Conservation (phyloP, 108 stramenopile genomes). For the Epipyxis sp. region DNA sequence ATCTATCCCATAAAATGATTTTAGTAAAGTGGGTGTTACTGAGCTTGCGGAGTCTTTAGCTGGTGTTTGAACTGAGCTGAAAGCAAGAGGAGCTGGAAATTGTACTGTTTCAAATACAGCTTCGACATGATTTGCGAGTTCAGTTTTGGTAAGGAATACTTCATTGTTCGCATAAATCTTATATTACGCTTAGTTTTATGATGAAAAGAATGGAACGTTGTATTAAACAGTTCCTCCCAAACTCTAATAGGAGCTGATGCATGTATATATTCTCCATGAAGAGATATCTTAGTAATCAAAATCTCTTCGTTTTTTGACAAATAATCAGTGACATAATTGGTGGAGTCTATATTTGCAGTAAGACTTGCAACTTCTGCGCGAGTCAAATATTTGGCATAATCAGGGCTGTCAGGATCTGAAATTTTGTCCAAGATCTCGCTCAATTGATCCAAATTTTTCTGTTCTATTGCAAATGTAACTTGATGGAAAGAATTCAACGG, state of each 20-base stretch:
- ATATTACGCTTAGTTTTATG: neutral
- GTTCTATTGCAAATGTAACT: neutral
- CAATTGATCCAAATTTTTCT: neutral
- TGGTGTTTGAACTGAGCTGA: neutral
- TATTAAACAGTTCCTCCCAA: neutral
- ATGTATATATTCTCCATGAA: neutral
- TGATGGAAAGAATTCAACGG: too few relatives aligned
- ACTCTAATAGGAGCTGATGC: neutral
- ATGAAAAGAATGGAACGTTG: neutral
- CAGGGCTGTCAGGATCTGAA: neutral
- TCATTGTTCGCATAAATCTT: neutral
- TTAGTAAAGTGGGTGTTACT: neutral
- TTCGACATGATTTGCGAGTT: neutral
- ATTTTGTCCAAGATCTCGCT: neutral
- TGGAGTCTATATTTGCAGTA: neutral
- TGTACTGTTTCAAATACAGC: neutral
- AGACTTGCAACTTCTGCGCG: neutral
- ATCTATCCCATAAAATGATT: neutral
- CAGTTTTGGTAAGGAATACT: neutral
- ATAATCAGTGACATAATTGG: neutral
- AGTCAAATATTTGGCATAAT: neutral
- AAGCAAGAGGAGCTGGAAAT: neutral
- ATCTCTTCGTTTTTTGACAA: too few relatives aligned
- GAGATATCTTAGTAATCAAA: neutral
- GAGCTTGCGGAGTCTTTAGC: neutral